A percentile compares a stretch with the other conserved stretches of the same genome.
phyloP scores from a whole-genome alignment of 2,329 filamentous ascomycete species.

The Orbilia javanica region DNA sequence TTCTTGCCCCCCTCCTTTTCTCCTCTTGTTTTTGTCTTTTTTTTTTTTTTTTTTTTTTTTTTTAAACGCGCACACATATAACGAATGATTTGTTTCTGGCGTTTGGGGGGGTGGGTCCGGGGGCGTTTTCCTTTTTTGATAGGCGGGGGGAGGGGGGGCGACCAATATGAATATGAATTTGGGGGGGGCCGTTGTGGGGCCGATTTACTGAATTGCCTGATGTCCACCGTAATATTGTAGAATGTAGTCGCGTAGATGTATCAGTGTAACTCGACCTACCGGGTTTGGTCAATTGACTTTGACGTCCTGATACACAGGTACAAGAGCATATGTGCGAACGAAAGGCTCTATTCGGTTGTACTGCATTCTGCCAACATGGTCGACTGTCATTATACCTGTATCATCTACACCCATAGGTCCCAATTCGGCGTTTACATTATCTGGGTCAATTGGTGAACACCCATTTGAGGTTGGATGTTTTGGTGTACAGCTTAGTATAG shows the following conservation, averaged over 20 bases:
- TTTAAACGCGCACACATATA: neutral
- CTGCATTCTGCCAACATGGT: constrained; percentile 17
- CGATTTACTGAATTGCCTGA: neutral
- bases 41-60: constrained; percentile 8
- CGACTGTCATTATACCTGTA: too few species aligned
- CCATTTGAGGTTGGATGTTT: too few species aligned
- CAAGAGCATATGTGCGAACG: neutral
- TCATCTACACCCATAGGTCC: too few species aligned
- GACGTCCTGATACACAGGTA: neutral
- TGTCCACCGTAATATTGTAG: neutral
- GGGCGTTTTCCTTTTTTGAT: constrained; percentile 12
- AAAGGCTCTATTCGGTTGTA: neutral
- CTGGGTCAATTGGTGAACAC: too few species aligned
- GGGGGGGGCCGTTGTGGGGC: too few species aligned
- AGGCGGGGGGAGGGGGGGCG: too few species aligned
- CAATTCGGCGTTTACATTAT: too few species aligned
- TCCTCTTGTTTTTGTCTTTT: neutral
- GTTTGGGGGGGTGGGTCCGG: constrained; percentile 13
- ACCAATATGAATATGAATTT: neutral
- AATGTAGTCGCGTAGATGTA: neutral
- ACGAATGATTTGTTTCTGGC: constrained; percentile 11
- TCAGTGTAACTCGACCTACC: constrained; percentile 1
- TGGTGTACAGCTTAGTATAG: too few species aligned
- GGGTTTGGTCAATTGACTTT: neutral
- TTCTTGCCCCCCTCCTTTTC: neutral